Evolutionary conservation across 352 stramenopile genomes (phyloP).

Genomic region (Elongisporangium senticosum): DNA sequence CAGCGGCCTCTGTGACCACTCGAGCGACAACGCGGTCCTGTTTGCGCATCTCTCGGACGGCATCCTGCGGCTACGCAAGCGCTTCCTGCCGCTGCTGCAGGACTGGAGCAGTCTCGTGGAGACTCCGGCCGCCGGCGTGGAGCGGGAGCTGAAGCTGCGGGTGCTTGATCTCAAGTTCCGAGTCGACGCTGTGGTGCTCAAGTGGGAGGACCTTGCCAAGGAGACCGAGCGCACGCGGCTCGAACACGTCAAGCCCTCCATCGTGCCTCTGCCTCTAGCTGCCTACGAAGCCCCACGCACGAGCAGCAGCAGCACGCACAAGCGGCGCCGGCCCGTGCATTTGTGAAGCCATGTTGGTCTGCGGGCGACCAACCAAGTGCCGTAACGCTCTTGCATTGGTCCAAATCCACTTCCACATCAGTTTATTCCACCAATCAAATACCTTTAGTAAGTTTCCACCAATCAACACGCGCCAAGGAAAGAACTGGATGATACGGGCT

Average conservation of each 20-base stretch:
- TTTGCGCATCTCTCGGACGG: constrained; percentile 46
- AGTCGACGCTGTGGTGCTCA: constrained; percentile 11
- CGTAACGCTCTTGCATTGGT: neutral
- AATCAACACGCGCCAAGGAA: neutral
- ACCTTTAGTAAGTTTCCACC: neutral
- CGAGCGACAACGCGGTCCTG: constrained; percentile 61
- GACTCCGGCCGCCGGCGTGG: neutral
- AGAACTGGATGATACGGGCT: neutral
- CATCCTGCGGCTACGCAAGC: constrained; percentile 58
- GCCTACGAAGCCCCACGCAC: constrained; percentile 18
- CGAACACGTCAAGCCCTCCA: constrained; percentile 2
- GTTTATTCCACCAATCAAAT: neutral
- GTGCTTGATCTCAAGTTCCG: neutral
- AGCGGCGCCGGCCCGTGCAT: constrained; percentile 1
- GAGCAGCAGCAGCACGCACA: constrained; percentile 3
- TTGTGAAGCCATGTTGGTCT: neutral
- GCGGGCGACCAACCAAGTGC: neutral
- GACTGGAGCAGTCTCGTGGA: constrained; percentile 28
- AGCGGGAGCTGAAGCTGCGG: neutral
- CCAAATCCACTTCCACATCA: constrained; percentile 1
- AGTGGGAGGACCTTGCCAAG: constrained; percentile 36
- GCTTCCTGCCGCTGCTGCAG: constrained; percentile 57
- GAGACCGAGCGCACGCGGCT: constrained; percentile 9
- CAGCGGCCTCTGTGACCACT: constrained; percentile 37
- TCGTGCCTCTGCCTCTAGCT: constrained; percentile 27